Conservation (phyloP, 1,284 basidiomycete species). For the Austroboletus novae-zelandiae region DNA sequence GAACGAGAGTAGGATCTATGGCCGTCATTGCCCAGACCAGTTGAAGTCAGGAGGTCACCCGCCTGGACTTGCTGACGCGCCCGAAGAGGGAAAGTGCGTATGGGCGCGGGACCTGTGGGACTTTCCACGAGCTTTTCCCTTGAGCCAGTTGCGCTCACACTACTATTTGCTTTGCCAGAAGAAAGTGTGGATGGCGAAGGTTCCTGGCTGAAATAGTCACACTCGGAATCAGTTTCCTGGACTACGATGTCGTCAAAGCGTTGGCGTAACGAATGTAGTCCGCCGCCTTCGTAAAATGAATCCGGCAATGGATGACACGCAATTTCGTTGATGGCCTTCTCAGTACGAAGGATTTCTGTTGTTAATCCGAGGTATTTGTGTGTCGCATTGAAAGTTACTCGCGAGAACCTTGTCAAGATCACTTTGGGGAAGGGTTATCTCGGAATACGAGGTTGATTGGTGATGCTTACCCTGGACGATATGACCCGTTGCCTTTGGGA, state of each 20-base stretch:
- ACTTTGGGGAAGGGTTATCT: conserved; percentile 46
- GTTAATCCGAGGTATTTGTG: conserved; percentile 97
- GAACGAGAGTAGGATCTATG: conserved; percentile 48
- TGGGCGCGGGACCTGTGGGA: conserved; percentile 14
- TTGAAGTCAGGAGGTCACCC: conserved; percentile 62
- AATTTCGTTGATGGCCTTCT: conserved; percentile 95
- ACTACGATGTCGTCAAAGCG: conserved; percentile 66
- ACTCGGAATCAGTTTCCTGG: conserved; percentile 46
- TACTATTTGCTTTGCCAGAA: conserved; percentile 14
- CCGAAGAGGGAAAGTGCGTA: conserved; percentile 31
- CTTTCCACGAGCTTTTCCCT: conserved; percentile 26
- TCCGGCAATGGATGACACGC: conserved; percentile 92
- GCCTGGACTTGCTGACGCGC: conserved; percentile 57
- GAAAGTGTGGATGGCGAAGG: conserved; percentile 20
- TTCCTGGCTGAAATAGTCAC: conserved; percentile 52
- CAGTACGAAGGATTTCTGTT: conserved; percentile 91
- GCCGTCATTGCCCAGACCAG: conserved; percentile 43
- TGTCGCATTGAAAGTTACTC: conserved; percentile 95
- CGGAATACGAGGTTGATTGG: neutral
- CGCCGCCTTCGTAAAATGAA: conserved; percentile 93
- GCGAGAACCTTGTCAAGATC: conserved; percentile 92
- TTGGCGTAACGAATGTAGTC: conserved; percentile 85
- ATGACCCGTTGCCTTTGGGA: conserved; percentile 94
- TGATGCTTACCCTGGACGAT: conserved; percentile 80
- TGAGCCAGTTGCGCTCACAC: conserved; percentile 12